Conservation (phyloP, 2,329 filamentous ascomycete species). For the Rhytidhysteron rufulum region DNA sequence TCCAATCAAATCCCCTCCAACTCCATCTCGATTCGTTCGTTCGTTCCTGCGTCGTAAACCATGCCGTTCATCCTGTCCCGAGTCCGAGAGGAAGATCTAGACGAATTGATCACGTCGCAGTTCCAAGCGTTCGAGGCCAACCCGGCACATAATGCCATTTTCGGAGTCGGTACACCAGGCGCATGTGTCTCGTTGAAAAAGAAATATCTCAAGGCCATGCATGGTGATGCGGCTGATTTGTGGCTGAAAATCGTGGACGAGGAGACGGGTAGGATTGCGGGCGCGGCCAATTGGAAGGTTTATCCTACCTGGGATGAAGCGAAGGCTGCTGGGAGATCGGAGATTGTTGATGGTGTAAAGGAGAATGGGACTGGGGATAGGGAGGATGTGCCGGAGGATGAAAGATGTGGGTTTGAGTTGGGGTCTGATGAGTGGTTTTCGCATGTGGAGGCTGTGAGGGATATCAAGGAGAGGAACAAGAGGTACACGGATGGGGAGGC, state of each 20-base stretch:
- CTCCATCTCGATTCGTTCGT: no score
- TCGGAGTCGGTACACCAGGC: conserved; percentile 5
- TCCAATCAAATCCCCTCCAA: no score
- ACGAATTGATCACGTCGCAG: conserved; percentile 7
- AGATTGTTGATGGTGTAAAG: no score
- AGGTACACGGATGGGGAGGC: neutral
- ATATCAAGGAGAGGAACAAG: conserved; percentile 1
- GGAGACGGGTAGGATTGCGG: conserved; percentile 19
- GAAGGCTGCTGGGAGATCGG: no score
- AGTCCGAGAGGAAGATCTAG: conserved; percentile 8
- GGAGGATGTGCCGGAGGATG: no score
- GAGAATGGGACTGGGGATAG: conserved; percentile 9
- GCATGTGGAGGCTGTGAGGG: neutral
- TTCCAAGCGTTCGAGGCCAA: conserved; percentile 6
- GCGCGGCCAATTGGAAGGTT: conserved; percentile 27
- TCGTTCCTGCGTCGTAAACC: neutral
- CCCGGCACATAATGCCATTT: conserved; percentile 5
- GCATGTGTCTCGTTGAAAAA: conserved; percentile 3
- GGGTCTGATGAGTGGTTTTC: neutral
- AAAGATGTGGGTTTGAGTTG: neutral
- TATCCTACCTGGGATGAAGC: conserved; percentile 14
- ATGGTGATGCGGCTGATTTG: conserved; percentile 16
- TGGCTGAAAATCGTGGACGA: conserved; percentile 28
- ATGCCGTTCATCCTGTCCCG: conserved; percentile 3
- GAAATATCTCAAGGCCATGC: conserved; percentile 7